Conservation (phyloP, 495 filamentous ascomycete genomes). For the Barbatosphaeria neglecta region DNA sequence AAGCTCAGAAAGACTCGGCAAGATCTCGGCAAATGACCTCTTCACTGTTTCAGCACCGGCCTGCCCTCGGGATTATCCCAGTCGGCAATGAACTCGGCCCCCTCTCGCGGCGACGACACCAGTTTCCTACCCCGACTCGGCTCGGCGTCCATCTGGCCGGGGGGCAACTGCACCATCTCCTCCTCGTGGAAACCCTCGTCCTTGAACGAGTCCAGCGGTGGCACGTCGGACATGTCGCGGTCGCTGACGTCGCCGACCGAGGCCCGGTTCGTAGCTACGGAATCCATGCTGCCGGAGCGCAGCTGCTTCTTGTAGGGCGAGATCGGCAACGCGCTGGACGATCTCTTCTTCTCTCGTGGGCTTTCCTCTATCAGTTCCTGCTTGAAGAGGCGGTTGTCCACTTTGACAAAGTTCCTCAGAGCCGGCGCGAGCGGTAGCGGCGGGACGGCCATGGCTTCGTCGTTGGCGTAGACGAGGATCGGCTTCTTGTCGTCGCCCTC, state of each 20-base stretch:
- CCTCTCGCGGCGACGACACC: neutral
- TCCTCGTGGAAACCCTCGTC: neutral
- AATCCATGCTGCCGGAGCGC: constrained; percentile 18
- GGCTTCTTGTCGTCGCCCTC: constrained; percentile 17
- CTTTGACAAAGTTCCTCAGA: constrained; percentile 28
- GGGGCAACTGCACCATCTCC: neutral
- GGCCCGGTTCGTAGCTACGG: constrained; percentile 23
- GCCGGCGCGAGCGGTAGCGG: constrained; percentile 23
- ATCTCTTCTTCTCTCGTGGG: constrained; percentile 7
- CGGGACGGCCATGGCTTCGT: constrained; percentile 22
- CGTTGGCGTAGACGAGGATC: constrained; percentile 31
- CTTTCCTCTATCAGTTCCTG: constrained; percentile 26
- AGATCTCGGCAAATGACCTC: too few relatives aligned
- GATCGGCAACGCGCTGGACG: neutral
- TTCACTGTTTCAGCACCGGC: too few relatives aligned
- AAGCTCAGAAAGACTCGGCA: too few relatives aligned
- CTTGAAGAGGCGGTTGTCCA: constrained; percentile 33
- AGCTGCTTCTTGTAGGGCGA: constrained; percentile 12
- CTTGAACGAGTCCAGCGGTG: neutral
- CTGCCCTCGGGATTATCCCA: neutral
- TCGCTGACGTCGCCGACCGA: constrained; percentile 17
- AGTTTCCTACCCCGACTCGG: neutral
- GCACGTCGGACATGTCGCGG: constrained; percentile 11
- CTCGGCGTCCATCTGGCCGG: neutral
- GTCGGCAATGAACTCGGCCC: neutral